These are phyloP conservation scores for Neurospora sp. DNA, from an alignment of 495 filamentous ascomycete genomes.

Conservation along the genomic window DNA sequence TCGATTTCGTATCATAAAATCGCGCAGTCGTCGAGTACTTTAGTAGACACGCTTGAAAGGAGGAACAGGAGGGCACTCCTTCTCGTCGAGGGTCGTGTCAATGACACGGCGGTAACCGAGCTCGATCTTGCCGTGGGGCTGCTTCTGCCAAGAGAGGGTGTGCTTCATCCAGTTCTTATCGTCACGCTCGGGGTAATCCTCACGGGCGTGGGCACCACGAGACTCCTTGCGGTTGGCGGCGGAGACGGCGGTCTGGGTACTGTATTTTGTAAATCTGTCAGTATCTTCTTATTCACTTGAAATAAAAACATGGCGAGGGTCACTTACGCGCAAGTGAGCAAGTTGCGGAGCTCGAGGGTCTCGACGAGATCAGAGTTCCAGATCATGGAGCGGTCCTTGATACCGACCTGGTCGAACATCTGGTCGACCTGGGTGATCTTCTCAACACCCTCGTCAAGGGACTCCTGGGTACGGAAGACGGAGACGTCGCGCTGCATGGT, in stretches of 20 bases:
- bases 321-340: conserved; percentile 87
- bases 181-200: conserved; percentile 90
- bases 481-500: conserved; percentile 94
- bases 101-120: conserved; percentile 70
- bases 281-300: too few relatives aligned
- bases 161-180: conserved; percentile 99
- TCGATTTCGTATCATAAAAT: neutral
- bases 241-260: conserved; percentile 73
- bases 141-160: conserved; percentile 87
- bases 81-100: conserved; percentile 71
- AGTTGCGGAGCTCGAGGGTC: conserved; percentile 85
- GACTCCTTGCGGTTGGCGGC: conserved; percentile 90
- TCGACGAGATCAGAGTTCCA: conserved; percentile 98
- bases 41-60: conserved; percentile 84
- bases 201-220: conserved; percentile 86
- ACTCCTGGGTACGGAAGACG: conserved; percentile 94
- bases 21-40: conserved; percentile 4
- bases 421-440: conserved; percentile 74
- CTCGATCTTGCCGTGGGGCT: conserved; percentile 68
- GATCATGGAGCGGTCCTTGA: conserved; percentile 98
- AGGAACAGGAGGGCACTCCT: conserved; percentile 78
- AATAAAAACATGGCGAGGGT: neutral
- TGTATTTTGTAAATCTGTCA: conserved; percentile 4
- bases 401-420: conserved; percentile 70
- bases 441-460: conserved; percentile 70